These are phyloP conservation scores for Alternaria infectoria DNA, from an alignment of 2,329 filamentous ascomycete species.

Conservation along the genomic window DNA sequence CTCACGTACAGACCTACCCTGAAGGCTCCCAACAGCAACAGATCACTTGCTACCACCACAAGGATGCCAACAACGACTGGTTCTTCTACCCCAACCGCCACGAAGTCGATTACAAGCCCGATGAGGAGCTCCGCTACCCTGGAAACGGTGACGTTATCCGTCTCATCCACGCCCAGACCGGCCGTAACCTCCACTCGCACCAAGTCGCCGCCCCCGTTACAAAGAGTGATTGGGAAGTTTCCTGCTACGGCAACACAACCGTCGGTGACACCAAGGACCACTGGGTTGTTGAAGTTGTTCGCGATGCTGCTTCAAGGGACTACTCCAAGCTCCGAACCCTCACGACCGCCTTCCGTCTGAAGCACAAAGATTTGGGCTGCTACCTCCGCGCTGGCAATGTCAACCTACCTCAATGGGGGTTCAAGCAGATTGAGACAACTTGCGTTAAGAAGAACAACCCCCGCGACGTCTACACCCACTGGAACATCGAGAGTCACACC, in stretches of 20 bases:
- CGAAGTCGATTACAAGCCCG: slow-evolving; percentile 73
- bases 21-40: slow-evolving; percentile 95
- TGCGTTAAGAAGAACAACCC: slow-evolving; percentile 94
- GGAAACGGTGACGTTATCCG: slow-evolving; percentile 80
- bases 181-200: slow-evolving; percentile 96
- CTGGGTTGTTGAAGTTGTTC: slow-evolving; percentile 91
- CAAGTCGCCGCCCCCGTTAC: slow-evolving; percentile 85
- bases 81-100: slow-evolving; percentile 94
- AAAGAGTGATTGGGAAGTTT: slow-evolving; percentile 91
- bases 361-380: slow-evolving; percentile 81
- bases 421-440: slow-evolving; percentile 98
- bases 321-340: slow-evolving; percentile 85
- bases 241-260: slow-evolving; percentile 92
- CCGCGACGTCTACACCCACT: slow-evolving; percentile 93
- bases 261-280: slow-evolving; percentile 97
- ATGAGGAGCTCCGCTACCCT: slow-evolving; percentile 74
- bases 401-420: slow-evolving; percentile 98
- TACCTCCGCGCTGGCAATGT: slow-evolving; percentile 95
- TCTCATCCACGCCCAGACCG: slow-evolving; percentile 91
- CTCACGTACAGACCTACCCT: slow-evolving; percentile 93
- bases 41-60: slow-evolving; percentile 99
- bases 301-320: slow-evolving; percentile 86
- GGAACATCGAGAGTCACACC: slow-evolving; percentile 95
- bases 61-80: slow-evolving; percentile 99
- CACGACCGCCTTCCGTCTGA: slow-evolving; percentile 90